Evolutionary conservation across 305 asterid genomes (phyloP).

Genomic region (Stenogyne calaminthoides): DNA sequence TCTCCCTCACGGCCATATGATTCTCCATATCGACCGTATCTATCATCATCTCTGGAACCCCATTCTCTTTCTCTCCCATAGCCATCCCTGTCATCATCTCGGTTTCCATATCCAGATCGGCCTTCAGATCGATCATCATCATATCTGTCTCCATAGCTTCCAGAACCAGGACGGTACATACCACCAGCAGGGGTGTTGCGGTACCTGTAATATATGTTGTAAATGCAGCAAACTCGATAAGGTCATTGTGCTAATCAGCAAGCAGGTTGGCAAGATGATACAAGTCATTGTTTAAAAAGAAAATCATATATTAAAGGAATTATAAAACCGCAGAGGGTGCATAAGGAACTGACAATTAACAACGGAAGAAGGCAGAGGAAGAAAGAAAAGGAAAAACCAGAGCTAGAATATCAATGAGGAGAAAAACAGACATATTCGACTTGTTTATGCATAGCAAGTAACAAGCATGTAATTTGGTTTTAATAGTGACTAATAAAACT

Average conservation of each 20-base stretch:
- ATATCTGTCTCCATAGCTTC: constrained; percentile 68
- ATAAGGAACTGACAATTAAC: constrained; percentile 15
- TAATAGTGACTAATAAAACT: background rate
- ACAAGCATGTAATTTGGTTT: background rate
- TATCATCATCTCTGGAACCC: constrained; percentile 57
- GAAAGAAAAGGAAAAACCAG: background rate
- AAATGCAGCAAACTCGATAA: constrained; percentile 2
- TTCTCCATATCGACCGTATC: constrained; percentile 55
- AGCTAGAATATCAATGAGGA: constrained; percentile 15
- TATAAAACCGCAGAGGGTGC: constrained; percentile 5
- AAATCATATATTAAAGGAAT: background rate
- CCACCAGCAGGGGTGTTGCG: constrained; percentile 62
- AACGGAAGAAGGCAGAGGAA: background rate
- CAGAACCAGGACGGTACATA: constrained; percentile 79
- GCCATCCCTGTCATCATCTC: constrained; percentile 67
- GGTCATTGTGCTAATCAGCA: background rate
- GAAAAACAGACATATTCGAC: background rate
- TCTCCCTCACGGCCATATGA: constrained; percentile 78
- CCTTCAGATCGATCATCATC: constrained; percentile 68
- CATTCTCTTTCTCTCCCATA: constrained; percentile 66
- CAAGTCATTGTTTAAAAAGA: background rate
- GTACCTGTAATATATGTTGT: constrained; percentile 49
- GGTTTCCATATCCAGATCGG: constrained; percentile 53
- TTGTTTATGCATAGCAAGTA: background rate
- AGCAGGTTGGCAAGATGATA: constrained; percentile 9